Conservation (phyloP, 306 rosid genomes). For the Rosa rugosa region DNA sequence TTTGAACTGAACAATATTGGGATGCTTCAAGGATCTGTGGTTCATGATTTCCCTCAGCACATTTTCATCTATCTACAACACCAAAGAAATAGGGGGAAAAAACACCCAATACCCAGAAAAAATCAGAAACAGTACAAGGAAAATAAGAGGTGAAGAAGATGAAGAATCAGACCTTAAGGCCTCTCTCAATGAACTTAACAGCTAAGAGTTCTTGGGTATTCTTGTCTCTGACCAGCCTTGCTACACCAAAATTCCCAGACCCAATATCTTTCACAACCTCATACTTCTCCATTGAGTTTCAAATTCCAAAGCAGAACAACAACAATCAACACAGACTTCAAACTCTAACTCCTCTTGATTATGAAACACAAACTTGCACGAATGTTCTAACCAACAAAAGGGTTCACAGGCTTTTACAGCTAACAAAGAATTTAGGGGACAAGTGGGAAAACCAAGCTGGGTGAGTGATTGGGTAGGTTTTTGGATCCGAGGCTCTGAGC, state of each 20-base stretch:
- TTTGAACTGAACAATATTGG: conserved; percentile 74
- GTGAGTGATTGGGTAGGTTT: background rate
- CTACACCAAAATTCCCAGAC: conserved; percentile 80
- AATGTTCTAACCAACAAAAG: background rate
- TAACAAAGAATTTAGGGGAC: background rate
- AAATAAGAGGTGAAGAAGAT: background rate
- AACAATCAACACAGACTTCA: background rate
- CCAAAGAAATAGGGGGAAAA: background rate
- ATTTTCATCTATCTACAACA: conserved; percentile 68
- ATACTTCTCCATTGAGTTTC: conserved; percentile 60
- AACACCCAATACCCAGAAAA: background rate
- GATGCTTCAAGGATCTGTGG: conserved; percentile 85
- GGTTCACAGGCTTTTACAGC: background rate
- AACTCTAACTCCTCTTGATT: background rate
- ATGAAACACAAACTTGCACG: background rate
- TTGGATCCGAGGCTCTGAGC: background rate
- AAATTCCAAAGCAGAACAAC: background rate
- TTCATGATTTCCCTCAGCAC: conserved; percentile 87
- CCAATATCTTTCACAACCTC: conserved; percentile 79
- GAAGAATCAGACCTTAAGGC: conserved; percentile 49
- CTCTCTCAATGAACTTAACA: conserved; percentile 84
- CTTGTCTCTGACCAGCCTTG: conserved; percentile 60
- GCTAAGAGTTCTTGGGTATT: conserved; percentile 53
- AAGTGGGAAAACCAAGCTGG: background rate
- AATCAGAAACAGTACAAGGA: background rate